Percentiles rank a stretch among this genome's conserved stretches.
These are phyloP conservation scores for Tausonia pullulans DNA, from an alignment of 1,284 basidiomycete species.

Conservation along the genomic window DNA sequence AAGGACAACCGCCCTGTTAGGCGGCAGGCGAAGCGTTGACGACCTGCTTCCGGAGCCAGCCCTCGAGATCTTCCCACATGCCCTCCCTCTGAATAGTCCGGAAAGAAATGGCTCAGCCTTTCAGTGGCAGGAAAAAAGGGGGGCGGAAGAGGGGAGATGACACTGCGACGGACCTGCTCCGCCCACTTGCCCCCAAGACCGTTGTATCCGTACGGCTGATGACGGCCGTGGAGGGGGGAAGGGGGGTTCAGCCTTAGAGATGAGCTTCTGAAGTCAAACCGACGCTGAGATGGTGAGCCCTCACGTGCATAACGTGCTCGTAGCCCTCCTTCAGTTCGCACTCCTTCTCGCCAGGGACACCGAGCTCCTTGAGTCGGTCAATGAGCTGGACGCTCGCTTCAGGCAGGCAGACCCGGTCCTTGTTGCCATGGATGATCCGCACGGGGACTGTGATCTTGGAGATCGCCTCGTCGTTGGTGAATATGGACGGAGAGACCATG, in stretches of 20 bases:
- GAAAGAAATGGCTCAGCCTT: too few species aligned
- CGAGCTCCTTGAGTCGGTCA: neutral
- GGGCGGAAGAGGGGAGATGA: neutral
- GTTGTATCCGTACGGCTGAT: conserved; percentile 8
- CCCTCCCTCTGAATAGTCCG: too few species aligned
- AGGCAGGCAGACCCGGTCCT: conserved; percentile 7
- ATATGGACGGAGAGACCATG: conserved; percentile 1
- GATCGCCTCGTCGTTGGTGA: neutral
- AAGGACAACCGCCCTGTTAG: too few species aligned
- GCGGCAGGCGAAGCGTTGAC: too few species aligned
- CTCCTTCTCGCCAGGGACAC: conserved; percentile 1
- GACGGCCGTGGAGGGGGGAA: neutral
- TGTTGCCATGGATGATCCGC: conserved; percentile 7
- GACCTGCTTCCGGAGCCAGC: too few species aligned
- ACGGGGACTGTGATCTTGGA: conserved; percentile 7
- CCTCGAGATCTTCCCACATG: too few species aligned
- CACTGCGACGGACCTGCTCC: conserved; percentile 5
- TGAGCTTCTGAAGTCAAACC: neutral
- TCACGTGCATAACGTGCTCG: conserved; percentile 2
- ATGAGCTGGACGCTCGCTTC: neutral
- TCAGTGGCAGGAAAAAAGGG: neutral
- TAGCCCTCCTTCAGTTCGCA: conserved; percentile 7
- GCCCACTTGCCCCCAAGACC: neutral
- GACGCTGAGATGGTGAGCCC: neutral
- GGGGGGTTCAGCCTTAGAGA: neutral